Percentiles rank a stretch among this genome's conserved stretches.
phyloP scores from a whole-genome alignment of 2,329 filamentous ascomycete species.

The Endothia cerciana region DNA sequence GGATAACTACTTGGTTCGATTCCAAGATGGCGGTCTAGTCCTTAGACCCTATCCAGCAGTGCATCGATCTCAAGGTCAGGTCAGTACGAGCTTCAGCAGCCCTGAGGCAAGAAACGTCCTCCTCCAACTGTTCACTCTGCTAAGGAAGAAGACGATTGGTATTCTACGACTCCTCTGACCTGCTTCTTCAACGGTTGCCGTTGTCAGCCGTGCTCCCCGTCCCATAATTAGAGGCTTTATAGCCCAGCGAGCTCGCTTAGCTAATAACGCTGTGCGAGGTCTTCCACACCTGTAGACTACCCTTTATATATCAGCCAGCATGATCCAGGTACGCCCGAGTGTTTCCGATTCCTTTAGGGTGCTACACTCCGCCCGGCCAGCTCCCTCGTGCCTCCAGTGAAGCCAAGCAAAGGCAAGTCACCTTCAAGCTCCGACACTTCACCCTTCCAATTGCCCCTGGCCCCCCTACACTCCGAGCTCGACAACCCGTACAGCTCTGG shows the following conservation, averaged over 20 bases:
- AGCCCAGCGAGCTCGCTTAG: too few species aligned
- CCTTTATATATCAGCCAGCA: too few species aligned
- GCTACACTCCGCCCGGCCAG: neutral
- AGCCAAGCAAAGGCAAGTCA: neutral
- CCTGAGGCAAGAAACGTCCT: neutral
- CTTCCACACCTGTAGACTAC: too few species aligned
- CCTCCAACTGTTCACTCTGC: neutral
- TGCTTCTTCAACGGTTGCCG: neutral
- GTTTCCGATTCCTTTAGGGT: neutral
- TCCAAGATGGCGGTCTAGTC: too few species aligned
- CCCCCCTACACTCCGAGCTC: neutral
- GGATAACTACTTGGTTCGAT: neutral
- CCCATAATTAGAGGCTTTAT: too few species aligned
- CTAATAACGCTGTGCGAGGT: too few species aligned
- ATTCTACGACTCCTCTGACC: neutral
- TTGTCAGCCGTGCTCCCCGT: neutral
- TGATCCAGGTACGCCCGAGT: neutral
- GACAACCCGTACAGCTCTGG: neutral
- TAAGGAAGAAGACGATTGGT: too few species aligned
- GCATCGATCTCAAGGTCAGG: too few species aligned
- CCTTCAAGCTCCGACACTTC: neutral
- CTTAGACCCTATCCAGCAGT: too few species aligned
- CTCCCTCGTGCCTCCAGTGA: neutral
- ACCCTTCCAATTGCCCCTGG: neutral
- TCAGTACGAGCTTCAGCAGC: neutral